Conservation (phyloP, 441 rosid genomes). For the Bruguiera hainesii region DNA sequence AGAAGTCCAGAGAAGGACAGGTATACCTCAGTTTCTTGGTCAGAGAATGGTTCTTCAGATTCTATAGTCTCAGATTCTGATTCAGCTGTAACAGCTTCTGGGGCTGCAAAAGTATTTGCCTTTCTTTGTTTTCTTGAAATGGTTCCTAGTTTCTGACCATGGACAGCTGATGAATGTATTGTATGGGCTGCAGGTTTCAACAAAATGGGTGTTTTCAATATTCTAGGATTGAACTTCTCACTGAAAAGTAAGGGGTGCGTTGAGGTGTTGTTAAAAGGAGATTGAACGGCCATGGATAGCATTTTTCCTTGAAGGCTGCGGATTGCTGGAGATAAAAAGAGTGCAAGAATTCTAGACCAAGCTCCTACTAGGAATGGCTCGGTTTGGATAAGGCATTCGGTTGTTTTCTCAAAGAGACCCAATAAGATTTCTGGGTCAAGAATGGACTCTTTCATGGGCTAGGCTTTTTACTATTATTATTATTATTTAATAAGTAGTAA, state of each 20-base stretch:
- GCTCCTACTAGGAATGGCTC: slow-evolving; percentile 10
- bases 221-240: slow-evolving; percentile 19
- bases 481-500: background rate
- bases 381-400: slow-evolving; percentile 41
- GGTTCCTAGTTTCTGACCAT: slow-evolving; percentile 25
- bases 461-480: background rate
- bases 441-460: background rate
- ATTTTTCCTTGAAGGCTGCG: slow-evolving; percentile 21
- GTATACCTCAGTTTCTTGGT: slow-evolving; percentile 23
- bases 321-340: background rate
- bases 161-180: slow-evolving; percentile 1
- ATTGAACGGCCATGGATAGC: slow-evolving; percentile 51
- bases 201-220: slow-evolving; percentile 20
- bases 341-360: background rate
- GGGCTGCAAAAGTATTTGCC: slow-evolving; percentile 33
- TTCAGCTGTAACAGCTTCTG: slow-evolving; percentile 43
- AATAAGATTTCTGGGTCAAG: background rate
- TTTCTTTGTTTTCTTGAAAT: slow-evolving; percentile 32
- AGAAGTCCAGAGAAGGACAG: background rate
- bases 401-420: slow-evolving; percentile 5
- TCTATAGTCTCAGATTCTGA: slow-evolving; percentile 13
- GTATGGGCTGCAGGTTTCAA: slow-evolving; percentile 5
- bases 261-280: slow-evolving; percentile 29
- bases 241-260: slow-evolving; percentile 26
- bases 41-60: slow-evolving; percentile 19